Conservation (phyloP, 176 grass and related monocot species). For the Bothriochloa decipiens region DNA sequence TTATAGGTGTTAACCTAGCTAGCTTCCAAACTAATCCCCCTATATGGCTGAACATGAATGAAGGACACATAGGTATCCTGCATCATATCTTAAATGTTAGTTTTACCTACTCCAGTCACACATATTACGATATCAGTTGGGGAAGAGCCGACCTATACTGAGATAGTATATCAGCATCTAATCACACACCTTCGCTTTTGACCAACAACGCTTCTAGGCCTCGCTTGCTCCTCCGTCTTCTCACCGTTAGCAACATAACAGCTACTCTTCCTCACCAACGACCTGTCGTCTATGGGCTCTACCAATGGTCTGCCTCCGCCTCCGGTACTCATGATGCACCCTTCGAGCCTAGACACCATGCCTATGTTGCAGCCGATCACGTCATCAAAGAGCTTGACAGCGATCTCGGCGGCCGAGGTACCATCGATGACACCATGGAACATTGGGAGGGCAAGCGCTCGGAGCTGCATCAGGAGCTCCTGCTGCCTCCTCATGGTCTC, state of each 20-base stretch:
- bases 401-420: background rate
- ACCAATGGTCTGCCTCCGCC: background rate
- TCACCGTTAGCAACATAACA: background rate
- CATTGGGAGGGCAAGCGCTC: conserved; percentile 26
- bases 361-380: conserved; percentile 5
- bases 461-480: conserved; percentile 39
- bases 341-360: background rate
- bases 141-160: too few relatives aligned
- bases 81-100: too few relatives aligned
- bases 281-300: conserved; percentile 10
- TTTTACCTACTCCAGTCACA: too few relatives aligned
- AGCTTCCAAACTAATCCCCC: too few relatives aligned
- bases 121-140: too few relatives aligned
- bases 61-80: too few relatives aligned
- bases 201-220: background rate
- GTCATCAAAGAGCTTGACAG: conserved; percentile 6
- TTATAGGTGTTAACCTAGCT: background rate
- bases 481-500: conserved; percentile 25
- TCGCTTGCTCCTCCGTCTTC: background rate
- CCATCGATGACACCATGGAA: background rate
- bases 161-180: too few relatives aligned
- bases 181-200: background rate
- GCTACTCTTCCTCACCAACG: background rate
- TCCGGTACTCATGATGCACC: background rate
- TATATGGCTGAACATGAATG: too few relatives aligned